Conservation (phyloP, 2,329 filamentous ascomycete genomes). For the Ascomycota sp. region DNA sequence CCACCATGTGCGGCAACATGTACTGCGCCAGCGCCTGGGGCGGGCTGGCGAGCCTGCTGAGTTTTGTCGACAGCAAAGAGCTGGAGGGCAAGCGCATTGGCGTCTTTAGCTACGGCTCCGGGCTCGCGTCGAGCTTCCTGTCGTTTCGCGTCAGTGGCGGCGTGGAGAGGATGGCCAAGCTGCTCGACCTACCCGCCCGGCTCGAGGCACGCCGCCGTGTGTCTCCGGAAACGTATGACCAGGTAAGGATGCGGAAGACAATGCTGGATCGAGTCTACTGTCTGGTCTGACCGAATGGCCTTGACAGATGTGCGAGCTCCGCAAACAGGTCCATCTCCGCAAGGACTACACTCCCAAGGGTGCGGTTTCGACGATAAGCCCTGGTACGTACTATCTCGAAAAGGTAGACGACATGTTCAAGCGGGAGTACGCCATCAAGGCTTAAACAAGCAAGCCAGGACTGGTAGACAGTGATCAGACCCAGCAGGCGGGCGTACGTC, state of each 20-base stretch:
- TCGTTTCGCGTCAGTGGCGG: slow-evolving; percentile 54
- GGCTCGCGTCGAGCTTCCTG: slow-evolving; percentile 51
- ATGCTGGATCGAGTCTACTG: too few relatives aligned
- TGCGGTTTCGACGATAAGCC: slow-evolving; percentile 40
- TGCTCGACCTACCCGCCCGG: slow-evolving; percentile 48
- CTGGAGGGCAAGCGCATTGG: slow-evolving; percentile 54
- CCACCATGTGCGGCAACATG: slow-evolving; percentile 56
- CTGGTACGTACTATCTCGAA: slow-evolving; percentile 59
- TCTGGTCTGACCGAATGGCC: slow-evolving; percentile 5
- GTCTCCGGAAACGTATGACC: slow-evolving; percentile 51
- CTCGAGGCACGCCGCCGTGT: slow-evolving; percentile 46
- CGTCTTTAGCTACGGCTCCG: slow-evolving; percentile 64
- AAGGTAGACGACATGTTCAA: slow-evolving; percentile 76
- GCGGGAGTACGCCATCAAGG: slow-evolving; percentile 58
- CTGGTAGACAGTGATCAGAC: too few relatives aligned
- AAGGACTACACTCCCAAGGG: slow-evolving; percentile 58
- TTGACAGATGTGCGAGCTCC: slow-evolving; percentile 52
- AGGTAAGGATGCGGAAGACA: slow-evolving; percentile 21
- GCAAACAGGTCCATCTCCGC: slow-evolving; percentile 66
- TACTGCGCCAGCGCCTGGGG: slow-evolving; percentile 55
- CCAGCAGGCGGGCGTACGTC: too few relatives aligned
- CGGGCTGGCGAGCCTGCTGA: slow-evolving; percentile 51
- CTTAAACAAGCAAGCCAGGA: slow-evolving; percentile 26
- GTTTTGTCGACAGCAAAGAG: slow-evolving; percentile 38
- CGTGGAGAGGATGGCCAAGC: slow-evolving; percentile 45